Percentiles rank a stretch among this genome's conserved stretches.
Conservation (phyloP, 2,329 filamentous ascomycete species). For the Moelleriella libera region DNA sequence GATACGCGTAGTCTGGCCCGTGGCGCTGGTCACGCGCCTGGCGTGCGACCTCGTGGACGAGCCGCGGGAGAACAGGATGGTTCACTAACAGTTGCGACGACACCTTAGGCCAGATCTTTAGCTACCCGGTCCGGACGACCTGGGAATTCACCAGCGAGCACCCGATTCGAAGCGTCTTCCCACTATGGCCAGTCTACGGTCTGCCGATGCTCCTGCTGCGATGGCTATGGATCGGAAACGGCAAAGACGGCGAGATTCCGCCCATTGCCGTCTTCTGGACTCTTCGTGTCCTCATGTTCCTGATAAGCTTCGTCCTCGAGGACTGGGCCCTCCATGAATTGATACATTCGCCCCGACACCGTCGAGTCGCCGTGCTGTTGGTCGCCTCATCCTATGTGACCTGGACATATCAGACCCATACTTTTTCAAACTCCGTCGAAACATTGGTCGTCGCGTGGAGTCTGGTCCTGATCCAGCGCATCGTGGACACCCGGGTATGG, state of each 20-base stretch:
- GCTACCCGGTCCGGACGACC: conserved; percentile 75
- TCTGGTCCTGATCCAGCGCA: conserved; percentile 78
- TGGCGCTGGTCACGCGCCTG: no score
- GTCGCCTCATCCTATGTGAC: conserved; percentile 96
- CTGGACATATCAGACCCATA: conserved; percentile 97
- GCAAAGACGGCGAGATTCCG: conserved; percentile 59
- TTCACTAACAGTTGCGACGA: no score
- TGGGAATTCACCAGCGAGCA: conserved; percentile 90
- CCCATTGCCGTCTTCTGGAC: conserved; percentile 86
- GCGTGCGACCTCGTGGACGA: no score
- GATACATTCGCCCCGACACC: conserved; percentile 57
- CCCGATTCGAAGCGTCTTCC: conserved; percentile 91
- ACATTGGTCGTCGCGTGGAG: conserved; percentile 89
- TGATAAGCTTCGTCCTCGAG: conserved; percentile 88
- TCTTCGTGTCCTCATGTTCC: conserved; percentile 80
- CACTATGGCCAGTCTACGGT: conserved; percentile 90
- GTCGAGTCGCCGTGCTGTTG: conserved; percentile 63
- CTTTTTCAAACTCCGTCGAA: conserved; percentile 95
- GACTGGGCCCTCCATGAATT: conserved; percentile 96
- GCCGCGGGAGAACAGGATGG: no score
- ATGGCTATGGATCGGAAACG: conserved; percentile 84
- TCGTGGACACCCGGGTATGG: conserved; percentile 62
- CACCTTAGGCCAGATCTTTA: conserved; percentile 69
- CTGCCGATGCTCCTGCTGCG: conserved; percentile 84
- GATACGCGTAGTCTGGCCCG: no score